Evolutionary conservation across 495 filamentous ascomycete genomes (phyloP).

Genomic region (Penicillium soppii): DNA sequence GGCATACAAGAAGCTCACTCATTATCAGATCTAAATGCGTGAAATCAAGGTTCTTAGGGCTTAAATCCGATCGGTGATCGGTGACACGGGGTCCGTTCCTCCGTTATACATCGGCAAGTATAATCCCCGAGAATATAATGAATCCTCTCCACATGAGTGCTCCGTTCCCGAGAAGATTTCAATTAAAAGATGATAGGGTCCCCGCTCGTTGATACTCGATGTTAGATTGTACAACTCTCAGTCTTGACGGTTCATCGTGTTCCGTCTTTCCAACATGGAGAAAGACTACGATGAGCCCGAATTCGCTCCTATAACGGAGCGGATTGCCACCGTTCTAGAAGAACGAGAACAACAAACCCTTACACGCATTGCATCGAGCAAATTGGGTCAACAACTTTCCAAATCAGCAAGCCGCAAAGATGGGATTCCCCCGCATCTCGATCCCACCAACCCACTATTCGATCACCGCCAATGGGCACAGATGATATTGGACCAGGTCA

Average conservation of each 20-base stretch:
- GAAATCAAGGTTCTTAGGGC: not conserved
- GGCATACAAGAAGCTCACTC: no score
- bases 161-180: not conserved
- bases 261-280: conserved; percentile 8
- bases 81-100: conserved; percentile 1
- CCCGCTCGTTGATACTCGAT: no score
- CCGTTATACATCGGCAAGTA: conserved; percentile 1
- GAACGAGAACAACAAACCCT: conserved; percentile 22
- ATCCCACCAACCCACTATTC: conserved; percentile 52
- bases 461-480: conserved; percentile 53
- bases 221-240: no score
- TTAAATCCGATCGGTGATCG: not conserved
- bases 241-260: no score
- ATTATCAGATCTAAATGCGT: no score
- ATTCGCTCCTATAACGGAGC: conserved; percentile 20
- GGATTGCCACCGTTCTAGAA: conserved; percentile 12
- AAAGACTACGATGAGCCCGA: conserved; percentile 14
- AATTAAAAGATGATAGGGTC: no score
- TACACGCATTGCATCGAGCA: conserved; percentile 29
- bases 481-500: conserved; percentile 29
- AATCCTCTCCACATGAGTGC: not conserved
- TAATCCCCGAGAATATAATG: not conserved
- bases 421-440: conserved; percentile 41
- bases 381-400: conserved; percentile 23
- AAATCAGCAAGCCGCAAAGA: conserved; percentile 14